Evolutionary conservation across 164 flowering plant species (phyloP), one percentile per base, ranked within the genome.

Genomic region (Brasenia schreberi): DNA sequence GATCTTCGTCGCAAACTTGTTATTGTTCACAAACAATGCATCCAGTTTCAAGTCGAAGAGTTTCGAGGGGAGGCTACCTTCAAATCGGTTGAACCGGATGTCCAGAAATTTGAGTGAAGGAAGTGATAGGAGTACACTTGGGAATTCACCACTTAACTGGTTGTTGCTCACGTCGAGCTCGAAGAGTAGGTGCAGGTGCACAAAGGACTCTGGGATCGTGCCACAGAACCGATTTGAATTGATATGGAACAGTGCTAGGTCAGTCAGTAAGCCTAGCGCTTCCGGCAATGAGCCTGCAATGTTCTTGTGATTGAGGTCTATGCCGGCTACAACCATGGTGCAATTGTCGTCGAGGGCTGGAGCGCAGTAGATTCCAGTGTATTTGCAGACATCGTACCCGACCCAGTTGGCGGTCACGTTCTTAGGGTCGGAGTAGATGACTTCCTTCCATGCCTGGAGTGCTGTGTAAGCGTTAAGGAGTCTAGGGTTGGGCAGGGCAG

Each of bases 151-250:
- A 0, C 75, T 42, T 39, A 90, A 80, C 4, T 44, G 59, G 70
- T 90, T 90, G 77, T 87, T 90, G 62, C 97, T 90, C 5, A 88
- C 14, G 62, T 90, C 97, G n/a, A 90, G 76, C 78, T 90, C 97
- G 61, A 66, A 69, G 1, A 90, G 84, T 12, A 82, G 77, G 5
- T 18, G 53, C 14, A 90, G 80, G 19, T 74, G 4, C 1, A n/a
- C 0, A 42, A 87, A 84, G 66, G 69, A 75, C 0, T 33, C 17
- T 0, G 97, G 95, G 5, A 90, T 6, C 11, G 77, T 70, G 9
- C 95, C 89, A 9, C 62, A 65, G 71, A 90, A 88, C 19, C 77
- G 75, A 59, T 88, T 90, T 18, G 95, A 77, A 66, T 88, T 90
- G 19, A 90, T 64, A 71, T 90, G 97, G 68, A 90, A 81, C 43